These are phyloP conservation scores for Alternaria alternata DNA, from an alignment of 2,329 filamentous ascomycete species.

Conservation along the genomic window DNA sequence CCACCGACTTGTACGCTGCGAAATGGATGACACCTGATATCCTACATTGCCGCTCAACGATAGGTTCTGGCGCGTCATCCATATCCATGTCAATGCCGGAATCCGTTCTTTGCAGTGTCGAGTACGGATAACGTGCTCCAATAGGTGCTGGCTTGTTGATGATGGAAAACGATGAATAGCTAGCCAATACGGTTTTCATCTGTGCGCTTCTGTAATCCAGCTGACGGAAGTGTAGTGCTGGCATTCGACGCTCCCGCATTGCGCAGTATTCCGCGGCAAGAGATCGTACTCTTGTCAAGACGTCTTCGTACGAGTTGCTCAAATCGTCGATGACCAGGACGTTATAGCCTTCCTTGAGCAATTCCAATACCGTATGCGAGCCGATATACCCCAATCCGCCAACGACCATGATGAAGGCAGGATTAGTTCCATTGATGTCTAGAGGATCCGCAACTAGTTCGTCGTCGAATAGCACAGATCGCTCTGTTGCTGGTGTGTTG, in stretches of 20 bases:
- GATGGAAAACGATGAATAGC: slow-evolving; percentile 48
- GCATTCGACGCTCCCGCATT: slow-evolving; percentile 52
- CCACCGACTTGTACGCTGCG: slow-evolving; percentile 72
- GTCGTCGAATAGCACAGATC: slow-evolving; percentile 59
- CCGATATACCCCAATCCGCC: slow-evolving; percentile 66
- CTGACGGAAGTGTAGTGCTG: slow-evolving; percentile 56
- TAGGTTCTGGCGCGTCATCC: slow-evolving; percentile 31
- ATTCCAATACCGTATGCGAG: slow-evolving; percentile 63
- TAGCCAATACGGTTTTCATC: slow-evolving; percentile 55
- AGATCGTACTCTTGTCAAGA: slow-evolving; percentile 48
- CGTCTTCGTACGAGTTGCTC: slow-evolving; percentile 56
- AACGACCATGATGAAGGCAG: slow-evolving; percentile 60
- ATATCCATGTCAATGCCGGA: slow-evolving; percentile 43
- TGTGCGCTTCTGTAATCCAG: slow-evolving; percentile 58
- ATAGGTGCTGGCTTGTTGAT: slow-evolving; percentile 24
- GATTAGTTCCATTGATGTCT: slow-evolving; percentile 45
- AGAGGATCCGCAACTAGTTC: slow-evolving; percentile 54
- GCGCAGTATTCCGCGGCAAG: slow-evolving; percentile 52
- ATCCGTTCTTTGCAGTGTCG: slow-evolving; percentile 40
- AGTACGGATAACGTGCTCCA: slow-evolving; percentile 36
- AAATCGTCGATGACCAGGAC: slow-evolving; percentile 59
- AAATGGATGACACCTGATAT: slow-evolving; percentile 74
- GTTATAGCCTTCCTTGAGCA: slow-evolving; percentile 63
- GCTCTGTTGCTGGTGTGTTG: slow-evolving; percentile 57
- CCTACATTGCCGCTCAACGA: slow-evolving; percentile 52